Conservation (phyloP, 129 eudicot species). For the Flaveria brownii region DNA sequence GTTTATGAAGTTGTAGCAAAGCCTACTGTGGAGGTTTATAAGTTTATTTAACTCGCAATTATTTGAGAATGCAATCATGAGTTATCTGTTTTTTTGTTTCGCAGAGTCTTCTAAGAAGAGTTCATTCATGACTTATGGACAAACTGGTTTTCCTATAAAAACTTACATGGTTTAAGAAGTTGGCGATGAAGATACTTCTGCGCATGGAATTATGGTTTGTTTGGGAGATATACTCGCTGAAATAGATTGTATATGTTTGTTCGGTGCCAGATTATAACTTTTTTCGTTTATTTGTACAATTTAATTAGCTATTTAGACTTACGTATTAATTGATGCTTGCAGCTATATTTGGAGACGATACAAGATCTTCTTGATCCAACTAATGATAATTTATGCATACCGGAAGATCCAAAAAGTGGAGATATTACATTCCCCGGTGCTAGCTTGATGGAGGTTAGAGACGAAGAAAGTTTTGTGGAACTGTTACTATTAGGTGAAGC, state of each 20-base stretch:
- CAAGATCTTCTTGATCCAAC: slow-evolving; percentile 90
- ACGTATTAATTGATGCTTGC: slow-evolving; percentile 33
- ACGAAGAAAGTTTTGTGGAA: no score
- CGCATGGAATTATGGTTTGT: slow-evolving; percentile 95
- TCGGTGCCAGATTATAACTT: slow-evolving; percentile 9
- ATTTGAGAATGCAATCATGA: slow-evolving; percentile 7
- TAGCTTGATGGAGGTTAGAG: no score
- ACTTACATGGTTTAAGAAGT: slow-evolving; percentile 84
- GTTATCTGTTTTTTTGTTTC: neutral
- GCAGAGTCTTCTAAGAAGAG: slow-evolving; percentile 95
- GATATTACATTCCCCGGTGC: no score
- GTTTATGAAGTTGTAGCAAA: slow-evolving; percentile 95
- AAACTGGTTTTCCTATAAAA: slow-evolving; percentile 92
- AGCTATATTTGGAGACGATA: slow-evolving; percentile 92
- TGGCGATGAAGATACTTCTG: slow-evolving; percentile 89
- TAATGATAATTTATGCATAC: no score
- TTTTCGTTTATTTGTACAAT: neutral
- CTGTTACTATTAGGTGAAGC: no score
- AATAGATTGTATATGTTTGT: slow-evolving; percentile 67
- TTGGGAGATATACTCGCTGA: slow-evolving; percentile 83
- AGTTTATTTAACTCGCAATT: neutral
- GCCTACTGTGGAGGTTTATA: slow-evolving; percentile 84
- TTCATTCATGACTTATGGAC: slow-evolving; percentile 95
- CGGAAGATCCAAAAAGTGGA: no score
- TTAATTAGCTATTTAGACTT: neutral